Conservation (phyloP, 2,329 filamentous ascomycete genomes). For the Macrophomina pseudophaseolina region DNA sequence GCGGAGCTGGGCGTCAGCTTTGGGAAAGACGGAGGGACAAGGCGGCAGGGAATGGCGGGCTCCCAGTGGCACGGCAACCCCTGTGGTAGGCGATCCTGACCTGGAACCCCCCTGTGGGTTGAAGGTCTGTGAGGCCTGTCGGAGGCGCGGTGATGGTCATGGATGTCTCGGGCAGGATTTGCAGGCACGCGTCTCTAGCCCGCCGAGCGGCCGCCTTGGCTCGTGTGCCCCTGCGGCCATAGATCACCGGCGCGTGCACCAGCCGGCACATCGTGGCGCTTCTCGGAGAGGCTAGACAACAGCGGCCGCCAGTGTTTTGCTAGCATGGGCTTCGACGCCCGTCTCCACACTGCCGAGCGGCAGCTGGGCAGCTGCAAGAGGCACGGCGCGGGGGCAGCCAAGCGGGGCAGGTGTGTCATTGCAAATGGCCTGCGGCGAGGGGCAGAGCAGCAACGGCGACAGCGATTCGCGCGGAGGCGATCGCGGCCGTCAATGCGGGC, state of each 20-base stretch:
- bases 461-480: conserved; percentile 1
- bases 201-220: conserved; percentile 2
- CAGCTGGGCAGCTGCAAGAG: background rate
- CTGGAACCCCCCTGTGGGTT: background rate
- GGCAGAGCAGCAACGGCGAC: background rate
- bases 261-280: conserved; percentile 10
- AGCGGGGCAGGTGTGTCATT: conserved; percentile 8
- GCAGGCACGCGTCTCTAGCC: conserved; percentile 20
- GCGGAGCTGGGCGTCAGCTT: conserved; percentile 23
- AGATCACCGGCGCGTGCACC: conserved; percentile 18
- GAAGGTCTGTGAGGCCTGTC: conserved; percentile 10
- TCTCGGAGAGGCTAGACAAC: conserved; percentile 11
- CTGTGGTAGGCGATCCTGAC: conserved; percentile 11
- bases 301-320: conserved; percentile 14
- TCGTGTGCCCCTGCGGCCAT: conserved; percentile 7
- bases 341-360: conserved; percentile 7
- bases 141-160: conserved; percentile 17
- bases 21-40: conserved; percentile 20
- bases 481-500: conserved; percentile 1
- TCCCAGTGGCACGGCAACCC: conserved; percentile 25
- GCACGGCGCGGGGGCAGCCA: background rate
- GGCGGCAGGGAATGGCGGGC: conserved; percentile 13
- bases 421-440: background rate
- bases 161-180: conserved; percentile 23
- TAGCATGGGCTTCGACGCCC: background rate